Base-by-base conservation (phyloP, 345 rosid genomes). In the Ricinus communis region DNA sequence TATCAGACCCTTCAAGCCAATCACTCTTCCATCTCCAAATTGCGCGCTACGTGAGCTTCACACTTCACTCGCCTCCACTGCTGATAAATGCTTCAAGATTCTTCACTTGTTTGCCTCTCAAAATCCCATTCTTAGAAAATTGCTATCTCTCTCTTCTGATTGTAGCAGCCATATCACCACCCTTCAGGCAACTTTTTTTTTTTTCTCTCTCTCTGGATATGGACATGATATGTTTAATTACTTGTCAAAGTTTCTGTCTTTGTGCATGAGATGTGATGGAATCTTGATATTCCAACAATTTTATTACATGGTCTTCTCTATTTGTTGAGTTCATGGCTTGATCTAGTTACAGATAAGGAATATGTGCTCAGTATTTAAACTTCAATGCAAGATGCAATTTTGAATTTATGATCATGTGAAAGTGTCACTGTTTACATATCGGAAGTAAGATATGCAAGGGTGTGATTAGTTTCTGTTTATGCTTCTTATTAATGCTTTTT, bases 61-160 rank as follows among this genome's bases (percentile, higher is more conserved):
- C 56, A 36, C 36, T 7, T 84, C 89, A n/a, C 2, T 89, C 55
- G 46, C 70, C 53, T 85, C 91, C 18, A 62, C 83, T 1, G 78
- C 87, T 52, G 82, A 83, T 41, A 75, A 81, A 47, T 78, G 80
- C 55, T 18, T 80, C 51, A 79, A 76, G 3, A 73, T 80, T 59
- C 51, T 88, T 28, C 79, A 81, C 52, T 68, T 73, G 0, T 45
- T 91, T 8, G 87, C 83, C n/a, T 82, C 85, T 49, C 79, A 55
- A 65, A 89, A 82, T 72, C 90, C 93, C 1, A 9, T 88, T 12
- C 58, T 85, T 66, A 79, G 80, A 59, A 86, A 79, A 55, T 51
- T 85, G 15, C 58, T 80, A 60, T 81, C 82, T 38, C 66, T 87
- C 36, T 83, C 87, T 40, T 75, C 87, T 19, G 82, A 82, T 55